Percentiles rank a stretch among this genome's conserved stretches.
Conservation (phyloP, 164 flowering plant species). For the Stephania yunnanensis region DNA sequence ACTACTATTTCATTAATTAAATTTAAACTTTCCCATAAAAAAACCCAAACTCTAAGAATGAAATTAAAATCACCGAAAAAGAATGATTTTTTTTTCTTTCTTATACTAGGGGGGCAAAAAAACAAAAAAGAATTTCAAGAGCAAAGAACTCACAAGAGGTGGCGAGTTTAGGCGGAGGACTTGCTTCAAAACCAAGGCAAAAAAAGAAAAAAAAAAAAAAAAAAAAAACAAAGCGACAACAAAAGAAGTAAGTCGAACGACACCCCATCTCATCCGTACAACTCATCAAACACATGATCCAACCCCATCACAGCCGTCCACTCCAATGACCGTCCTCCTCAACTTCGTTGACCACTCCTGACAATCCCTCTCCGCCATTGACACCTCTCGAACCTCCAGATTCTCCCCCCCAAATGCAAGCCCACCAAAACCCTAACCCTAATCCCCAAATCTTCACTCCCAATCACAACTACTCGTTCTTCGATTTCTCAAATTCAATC, state of each 20-base stretch:
- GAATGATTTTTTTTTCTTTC: no score
- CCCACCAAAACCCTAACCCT: constrained; percentile 26
- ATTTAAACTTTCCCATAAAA: no score
- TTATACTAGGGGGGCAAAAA: no score
- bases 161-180: no score
- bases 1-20: no score
- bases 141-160: no score
- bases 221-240: neutral
- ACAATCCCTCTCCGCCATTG: constrained; percentile 16
- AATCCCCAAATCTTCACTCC: constrained; percentile 14
- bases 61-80: no score
- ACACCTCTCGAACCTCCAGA: constrained; percentile 12
- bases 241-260: neutral
- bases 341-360: neutral
- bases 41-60: no score
- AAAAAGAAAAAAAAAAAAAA: neutral
- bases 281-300: neutral
- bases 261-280: neutral
- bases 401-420: constrained; percentile 10
- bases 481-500: neutral
- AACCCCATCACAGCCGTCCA: constrained; percentile 2
- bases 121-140: no score
- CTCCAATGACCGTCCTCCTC: constrained; percentile 5
- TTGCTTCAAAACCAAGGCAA: neutral
- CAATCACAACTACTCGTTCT: neutral